Conservation (phyloP, 2,329 filamentous ascomycete species). For the Thermoascus crustaceus region DNA sequence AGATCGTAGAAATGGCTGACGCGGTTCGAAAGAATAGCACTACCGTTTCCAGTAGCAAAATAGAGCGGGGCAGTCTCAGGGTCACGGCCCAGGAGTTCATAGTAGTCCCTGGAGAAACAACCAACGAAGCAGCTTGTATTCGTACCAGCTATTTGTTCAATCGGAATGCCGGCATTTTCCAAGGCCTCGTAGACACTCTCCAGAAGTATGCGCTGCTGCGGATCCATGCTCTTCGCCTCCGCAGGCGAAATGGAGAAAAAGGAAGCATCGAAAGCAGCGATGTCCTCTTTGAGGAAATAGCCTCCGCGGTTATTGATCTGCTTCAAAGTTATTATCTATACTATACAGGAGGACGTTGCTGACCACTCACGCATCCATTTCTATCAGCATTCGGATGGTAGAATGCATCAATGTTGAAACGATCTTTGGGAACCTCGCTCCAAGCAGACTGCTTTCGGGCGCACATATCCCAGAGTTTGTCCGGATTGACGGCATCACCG, state of each 20-base stretch:
- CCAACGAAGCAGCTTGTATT: neutral
- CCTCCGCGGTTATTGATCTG: conserved; percentile 7
- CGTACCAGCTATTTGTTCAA: neutral
- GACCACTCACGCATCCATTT: no score
- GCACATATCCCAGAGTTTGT: conserved; percentile 6
- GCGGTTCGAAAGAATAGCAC: conserved; percentile 13
- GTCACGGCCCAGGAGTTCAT: conserved; percentile 13
- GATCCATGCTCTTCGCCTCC: conserved; percentile 5
- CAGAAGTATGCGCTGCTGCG: conserved; percentile 7
- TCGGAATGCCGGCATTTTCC: conserved; percentile 1
- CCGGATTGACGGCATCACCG: neutral
- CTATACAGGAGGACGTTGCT: no score
- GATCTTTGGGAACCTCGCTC: neutral
- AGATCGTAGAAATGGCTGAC: conserved; percentile 18
- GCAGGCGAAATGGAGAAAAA: conserved; percentile 20
- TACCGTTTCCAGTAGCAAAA: conserved; percentile 9
- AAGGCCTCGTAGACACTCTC: conserved; percentile 7
- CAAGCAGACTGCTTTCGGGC: neutral
- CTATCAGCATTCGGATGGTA: neutral
- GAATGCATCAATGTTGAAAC: neutral
- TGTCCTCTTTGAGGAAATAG: conserved; percentile 19
- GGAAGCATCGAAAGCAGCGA: conserved; percentile 17
- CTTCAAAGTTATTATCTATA: neutral
- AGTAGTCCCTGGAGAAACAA: conserved; percentile 11
- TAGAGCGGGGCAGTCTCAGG: conserved; percentile 12